Base-by-base conservation (phyloP, 306 rosid species). In the Herpetospermum pedunculosum region DNA sequence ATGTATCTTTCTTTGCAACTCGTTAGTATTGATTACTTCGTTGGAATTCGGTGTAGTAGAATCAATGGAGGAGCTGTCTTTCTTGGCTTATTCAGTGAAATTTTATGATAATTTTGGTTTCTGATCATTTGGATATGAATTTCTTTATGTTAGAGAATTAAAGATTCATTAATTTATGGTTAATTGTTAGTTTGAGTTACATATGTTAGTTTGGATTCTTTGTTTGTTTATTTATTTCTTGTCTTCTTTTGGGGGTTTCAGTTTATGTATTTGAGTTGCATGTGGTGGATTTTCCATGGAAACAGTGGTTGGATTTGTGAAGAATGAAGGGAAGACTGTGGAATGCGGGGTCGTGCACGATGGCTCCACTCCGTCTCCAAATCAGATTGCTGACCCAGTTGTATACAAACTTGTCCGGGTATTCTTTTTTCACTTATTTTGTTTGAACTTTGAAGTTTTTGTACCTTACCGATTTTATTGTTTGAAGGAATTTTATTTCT, bases 391-490 rank as follows among this genome's bases (percentile, higher is more conserved):
- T 12, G 90, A 91, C 64, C 96, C 97, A 25, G 90, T 95, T 85
- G 96, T 95, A 30, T 95, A 95, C 87, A 95, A 95, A 87, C 99
- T 95, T 29, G 99, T 95, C 48, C 90, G 97, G 99, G 99, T 95
- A 88, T 35, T 30, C 75, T 32, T 34, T 74, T 65, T 60, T 50
- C 8, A 15, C 32, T 75, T 60, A 8, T 26, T 64, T 60, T 25
- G 53, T 26, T 54, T 40, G 15, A 48, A 15, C 35, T 52, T 75
- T 41, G 69, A 54, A 14, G 19, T 40, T 54, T 29, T 30, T 15
- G 7, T 35, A 18, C 18, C 1, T 60, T 62, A 9, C 37, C 10
- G 32, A 46, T 32, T 69, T 19, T 32, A 30, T 32, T 41, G 4
- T 18, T 40, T 21, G 28, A 13, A 37, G 2, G 77, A 21, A 26